Conservation (phyloP, 768 basidiomycete genomes). For the Coprinopsis strossmayeri region DNA sequence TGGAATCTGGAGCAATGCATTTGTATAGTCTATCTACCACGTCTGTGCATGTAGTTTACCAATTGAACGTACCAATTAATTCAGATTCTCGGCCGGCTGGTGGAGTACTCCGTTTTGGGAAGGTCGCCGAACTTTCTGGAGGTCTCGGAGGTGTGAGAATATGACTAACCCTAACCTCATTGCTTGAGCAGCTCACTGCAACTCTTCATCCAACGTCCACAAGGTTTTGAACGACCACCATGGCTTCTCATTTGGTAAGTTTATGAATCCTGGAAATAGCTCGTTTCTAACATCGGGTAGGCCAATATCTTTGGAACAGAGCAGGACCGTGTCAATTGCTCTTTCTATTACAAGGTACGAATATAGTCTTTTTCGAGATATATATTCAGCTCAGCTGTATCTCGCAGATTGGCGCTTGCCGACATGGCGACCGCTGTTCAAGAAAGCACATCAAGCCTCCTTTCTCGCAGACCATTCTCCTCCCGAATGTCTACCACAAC, state of each 20-base stretch:
- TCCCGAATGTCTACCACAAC: constrained; percentile 98
- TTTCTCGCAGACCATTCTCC: constrained; percentile 93
- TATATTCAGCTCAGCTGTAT: constrained; percentile 10
- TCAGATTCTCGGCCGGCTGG: too few relatives aligned
- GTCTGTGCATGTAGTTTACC: not conserved
- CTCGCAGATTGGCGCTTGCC: constrained; percentile 88
- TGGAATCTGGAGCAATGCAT: constrained; percentile 52
- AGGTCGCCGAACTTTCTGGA: not conserved
- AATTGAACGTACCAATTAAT: not conserved
- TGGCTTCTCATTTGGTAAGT: constrained; percentile 77
- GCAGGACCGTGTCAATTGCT: constrained; percentile 96
- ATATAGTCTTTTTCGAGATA: constrained; percentile 5
- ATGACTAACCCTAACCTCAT: not conserved
- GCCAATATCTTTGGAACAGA: constrained; percentile 96
- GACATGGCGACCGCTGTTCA: constrained; percentile 97
- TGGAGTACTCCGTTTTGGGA: too few relatives aligned
- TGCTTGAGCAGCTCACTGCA: not conserved
- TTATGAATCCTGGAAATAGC: not conserved
- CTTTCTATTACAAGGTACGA: constrained; percentile 93
- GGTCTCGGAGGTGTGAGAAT: not conserved
- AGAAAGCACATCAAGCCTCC: constrained; percentile 97
- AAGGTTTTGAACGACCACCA: constrained; percentile 15
- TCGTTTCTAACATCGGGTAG: constrained; percentile 26
- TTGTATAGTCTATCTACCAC: constrained; percentile 32
- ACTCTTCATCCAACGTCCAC: not conserved